Conservation (phyloP, 495 filamentous ascomycete species). For the Aspergillus hancockii region DNA sequence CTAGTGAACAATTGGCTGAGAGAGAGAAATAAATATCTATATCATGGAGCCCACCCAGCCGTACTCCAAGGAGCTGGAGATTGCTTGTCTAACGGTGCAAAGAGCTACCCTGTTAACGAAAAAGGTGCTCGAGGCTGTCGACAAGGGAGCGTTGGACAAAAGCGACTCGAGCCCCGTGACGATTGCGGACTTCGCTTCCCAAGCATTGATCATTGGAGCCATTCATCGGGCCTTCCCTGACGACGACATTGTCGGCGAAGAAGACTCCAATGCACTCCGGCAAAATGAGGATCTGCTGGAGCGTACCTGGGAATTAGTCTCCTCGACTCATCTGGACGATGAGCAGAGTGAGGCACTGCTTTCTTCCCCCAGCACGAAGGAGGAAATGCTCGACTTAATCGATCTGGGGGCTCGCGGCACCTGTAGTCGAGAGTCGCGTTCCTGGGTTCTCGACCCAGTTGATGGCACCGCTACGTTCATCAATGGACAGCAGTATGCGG, state of each 20-base stretch:
- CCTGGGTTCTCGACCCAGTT: constrained; percentile 73
- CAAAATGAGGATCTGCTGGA: constrained; percentile 47
- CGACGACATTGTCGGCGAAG: constrained; percentile 63
- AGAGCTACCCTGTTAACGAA: constrained; percentile 56
- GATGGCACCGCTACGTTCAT: constrained; percentile 72
- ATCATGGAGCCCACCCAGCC: constrained; percentile 25
- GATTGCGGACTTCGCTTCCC: constrained; percentile 68
- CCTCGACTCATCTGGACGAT: constrained; percentile 37
- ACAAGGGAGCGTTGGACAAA: constrained; percentile 55
- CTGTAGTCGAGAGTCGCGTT: constrained; percentile 37
- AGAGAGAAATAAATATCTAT: not conserved
- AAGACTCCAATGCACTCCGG: constrained; percentile 56
- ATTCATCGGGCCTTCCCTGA: constrained; percentile 54
- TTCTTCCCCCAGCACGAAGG: constrained; percentile 42
- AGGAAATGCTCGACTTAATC: constrained; percentile 62
- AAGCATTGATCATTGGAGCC: constrained; percentile 60
- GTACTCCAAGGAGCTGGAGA: constrained; percentile 48
- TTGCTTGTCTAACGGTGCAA: constrained; percentile 55
- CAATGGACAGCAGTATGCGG: constrained; percentile 62
- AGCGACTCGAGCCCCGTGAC: constrained; percentile 63
- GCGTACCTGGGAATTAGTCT: constrained; percentile 55
- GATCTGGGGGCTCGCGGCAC: constrained; percentile 57
- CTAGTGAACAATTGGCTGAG: not conserved
- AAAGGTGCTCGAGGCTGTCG: constrained; percentile 45
- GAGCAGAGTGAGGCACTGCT: constrained; percentile 41